phyloP scores from a whole-genome alignment of 2,329 filamentous ascomycete genomes.

The Corynespora cassiicola region DNA sequence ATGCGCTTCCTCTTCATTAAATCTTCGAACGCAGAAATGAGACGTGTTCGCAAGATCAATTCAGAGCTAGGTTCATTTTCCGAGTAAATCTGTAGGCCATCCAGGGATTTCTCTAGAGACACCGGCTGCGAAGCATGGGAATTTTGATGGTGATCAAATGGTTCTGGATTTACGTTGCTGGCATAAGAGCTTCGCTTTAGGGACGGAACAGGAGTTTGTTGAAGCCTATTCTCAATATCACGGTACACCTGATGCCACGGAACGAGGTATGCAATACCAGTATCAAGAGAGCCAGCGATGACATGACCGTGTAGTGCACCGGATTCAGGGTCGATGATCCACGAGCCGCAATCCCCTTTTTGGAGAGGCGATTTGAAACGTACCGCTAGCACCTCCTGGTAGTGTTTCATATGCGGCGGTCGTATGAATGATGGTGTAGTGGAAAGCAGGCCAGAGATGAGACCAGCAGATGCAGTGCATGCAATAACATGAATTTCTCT shows the following conservation, averaged over 20 bases:
- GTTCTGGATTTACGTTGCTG: too few species aligned
- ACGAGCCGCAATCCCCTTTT: conserved; percentile 23
- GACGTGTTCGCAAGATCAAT: background rate
- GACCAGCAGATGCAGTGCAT: conserved; percentile 1
- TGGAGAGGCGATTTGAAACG: conserved; percentile 7
- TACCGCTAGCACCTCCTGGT: conserved; percentile 19
- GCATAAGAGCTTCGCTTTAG: too few species aligned
- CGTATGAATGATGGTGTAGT: conserved; percentile 13
- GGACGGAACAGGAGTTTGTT: too few species aligned
- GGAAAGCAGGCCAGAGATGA: conserved; percentile 1
- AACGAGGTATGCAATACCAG: conserved; percentile 17
- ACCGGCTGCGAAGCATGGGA: too few species aligned
- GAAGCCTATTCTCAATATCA: too few species aligned
- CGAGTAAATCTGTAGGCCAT: too few species aligned
- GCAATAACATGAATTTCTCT: conserved; percentile 1
- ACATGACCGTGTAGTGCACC: conserved; percentile 22
- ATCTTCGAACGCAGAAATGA: background rate
- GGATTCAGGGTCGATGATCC: conserved; percentile 11
- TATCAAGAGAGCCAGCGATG: conserved; percentile 14
- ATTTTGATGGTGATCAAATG: too few species aligned
- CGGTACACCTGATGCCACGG: conserved; percentile 16
- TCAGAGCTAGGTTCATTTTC: conserved; percentile 1
- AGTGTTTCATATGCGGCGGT: conserved; percentile 3
- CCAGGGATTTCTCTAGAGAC: too few species aligned
- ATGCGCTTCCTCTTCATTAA: background rate